Base-by-base conservation (phyloP, 164 flowering plant species). In the Macadamia integrifolia region DNA sequence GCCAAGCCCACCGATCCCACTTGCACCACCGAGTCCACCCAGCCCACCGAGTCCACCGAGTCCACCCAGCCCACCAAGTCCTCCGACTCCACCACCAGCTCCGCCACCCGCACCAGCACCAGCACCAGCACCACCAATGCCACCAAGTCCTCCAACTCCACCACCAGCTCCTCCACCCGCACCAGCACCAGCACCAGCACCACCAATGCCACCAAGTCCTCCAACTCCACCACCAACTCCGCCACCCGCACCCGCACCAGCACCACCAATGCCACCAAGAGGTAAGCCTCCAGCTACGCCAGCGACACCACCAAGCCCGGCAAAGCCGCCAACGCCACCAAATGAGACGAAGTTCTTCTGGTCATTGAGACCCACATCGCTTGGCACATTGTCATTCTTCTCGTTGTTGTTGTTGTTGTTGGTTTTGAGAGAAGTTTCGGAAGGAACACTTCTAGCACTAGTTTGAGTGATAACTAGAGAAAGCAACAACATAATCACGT, bases 321-420 rank as follows among this genome's bases (percentile, higher is more conserved):
- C 59, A 57, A 18, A 57, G 30, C 59, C 59, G 30, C 59, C 59
- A 57, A 57, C 59, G 9, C 59, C 59, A 6, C 59, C 59, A 18
- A 0, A 57, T 18, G 30, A n/a, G 7, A 57, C 7, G 59, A 57
- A 57, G 59, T 57, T 57, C 59, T 57, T 57, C 59, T 57, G 59
- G 30, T 57, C 59, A 3, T 57, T 23, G 30, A 57, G 59, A 23
- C 59, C 59, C 1, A 30, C 59, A 6, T 57, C 59, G 5, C 11
- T 57, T n/a, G 57, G 18, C 57, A 53, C 57, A 17, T 17, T 13
- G 17, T 9, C 50, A 8, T 46, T 9, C 13, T 9, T 9, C 13
- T 8, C 8, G 12, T 8, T 8, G 9, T 50, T 50, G 55, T 10
- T 14, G 3, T 50, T 6, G 12, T 14, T 13, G 17, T 53, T 2